Percentiles rank a stretch among this genome's conserved stretches.
phyloP scores from a whole-genome alignment of 768 basidiomycete species.

The Mycena belliarum region DNA sequence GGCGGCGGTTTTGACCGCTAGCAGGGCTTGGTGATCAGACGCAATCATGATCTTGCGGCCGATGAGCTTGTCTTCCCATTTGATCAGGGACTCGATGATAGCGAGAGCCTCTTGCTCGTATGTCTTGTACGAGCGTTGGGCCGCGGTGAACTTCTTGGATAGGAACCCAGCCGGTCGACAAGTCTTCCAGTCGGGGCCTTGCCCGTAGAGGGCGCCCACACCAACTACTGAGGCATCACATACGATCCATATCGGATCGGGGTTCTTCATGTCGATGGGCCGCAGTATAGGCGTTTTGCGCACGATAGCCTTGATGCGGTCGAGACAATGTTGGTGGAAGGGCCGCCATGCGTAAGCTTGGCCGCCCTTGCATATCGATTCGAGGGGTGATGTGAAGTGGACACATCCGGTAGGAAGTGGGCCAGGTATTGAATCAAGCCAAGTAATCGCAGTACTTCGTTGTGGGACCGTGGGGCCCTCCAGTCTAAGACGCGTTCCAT shows the following conservation, averaged over 20 bases:
- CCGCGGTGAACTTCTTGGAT: constrained; percentile 21
- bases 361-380: not conserved
- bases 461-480: not conserved
- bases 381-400: not conserved
- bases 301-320: not conserved
- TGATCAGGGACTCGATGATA: constrained; percentile 22
- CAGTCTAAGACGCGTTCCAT: not conserved
- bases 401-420: not conserved
- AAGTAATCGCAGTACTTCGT: not conserved
- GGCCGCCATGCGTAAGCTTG: not conserved
- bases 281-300: not conserved
- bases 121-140: constrained; percentile 20
- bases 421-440: not conserved
- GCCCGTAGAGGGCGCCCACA: not conserved
- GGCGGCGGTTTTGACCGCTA: not conserved
- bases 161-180: not conserved
- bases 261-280: not conserved
- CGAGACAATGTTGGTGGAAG: not conserved
- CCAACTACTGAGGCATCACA: not conserved
- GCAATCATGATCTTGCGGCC: constrained; percentile 25
- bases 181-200: not conserved
- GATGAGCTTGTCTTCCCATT: constrained; percentile 35
- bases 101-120: constrained; percentile 22
- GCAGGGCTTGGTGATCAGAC: constrained; percentile 30
- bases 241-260: not conserved